Evolutionary conservation across 306 rosid species (phyloP).

Genomic region (Gillenia trifoliata): DNA sequence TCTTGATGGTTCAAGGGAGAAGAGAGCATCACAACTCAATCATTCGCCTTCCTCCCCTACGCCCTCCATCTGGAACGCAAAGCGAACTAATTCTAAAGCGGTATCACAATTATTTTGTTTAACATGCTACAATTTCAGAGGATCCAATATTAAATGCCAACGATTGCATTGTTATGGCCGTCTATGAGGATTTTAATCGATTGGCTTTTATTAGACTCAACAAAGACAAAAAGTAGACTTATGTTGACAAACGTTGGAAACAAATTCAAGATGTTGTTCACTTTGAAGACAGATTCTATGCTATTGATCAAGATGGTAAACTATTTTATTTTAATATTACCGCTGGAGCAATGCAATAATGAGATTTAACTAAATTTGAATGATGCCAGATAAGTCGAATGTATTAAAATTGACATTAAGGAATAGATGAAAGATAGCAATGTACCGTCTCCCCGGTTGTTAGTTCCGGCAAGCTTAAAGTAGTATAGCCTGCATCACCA

Average conservation of each 20-base stretch:
- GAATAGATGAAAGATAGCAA: not conserved
- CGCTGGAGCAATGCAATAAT: not conserved
- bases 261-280: not conserved
- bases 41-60: not conserved
- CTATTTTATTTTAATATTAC: not conserved
- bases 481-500: slow-evolving; percentile 69
- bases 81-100: too few relatives aligned
- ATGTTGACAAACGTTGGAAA: not conserved
- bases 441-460: slow-evolving; percentile 93
- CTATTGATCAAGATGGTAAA: too few relatives aligned
- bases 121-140: not conserved
- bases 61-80: too few relatives aligned
- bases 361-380: not conserved
- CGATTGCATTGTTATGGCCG: not conserved
- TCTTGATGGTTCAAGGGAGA: not conserved
- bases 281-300: too few relatives aligned
- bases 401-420: not conserved
- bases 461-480: slow-evolving; percentile 84
- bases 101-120: too few relatives aligned
- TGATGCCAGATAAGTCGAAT: not conserved
- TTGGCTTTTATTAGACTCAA: not conserved
- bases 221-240: not conserved
- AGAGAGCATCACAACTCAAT: not conserved
- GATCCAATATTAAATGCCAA: not conserved
- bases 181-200: not conserved